phyloP scores from a whole-genome alignment of 1,139 yeast species.

The Blastobotrys proliferans region DNA sequence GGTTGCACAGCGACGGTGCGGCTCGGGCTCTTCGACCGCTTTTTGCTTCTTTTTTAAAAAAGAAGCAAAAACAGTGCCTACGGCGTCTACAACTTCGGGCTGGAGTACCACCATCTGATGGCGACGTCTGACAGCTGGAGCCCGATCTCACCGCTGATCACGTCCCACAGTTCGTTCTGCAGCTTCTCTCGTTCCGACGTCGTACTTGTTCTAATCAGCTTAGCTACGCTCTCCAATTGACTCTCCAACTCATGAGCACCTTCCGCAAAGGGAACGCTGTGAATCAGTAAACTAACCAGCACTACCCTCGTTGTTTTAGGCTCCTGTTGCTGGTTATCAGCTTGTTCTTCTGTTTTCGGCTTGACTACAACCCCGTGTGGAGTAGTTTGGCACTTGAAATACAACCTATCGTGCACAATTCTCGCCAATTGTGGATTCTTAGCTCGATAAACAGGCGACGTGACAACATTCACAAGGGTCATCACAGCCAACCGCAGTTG shows the following conservation, averaged over 20 bases:
- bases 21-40: no score
- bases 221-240: slow-evolving; percentile 41
- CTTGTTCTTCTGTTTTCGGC: slow-evolving; percentile 27
- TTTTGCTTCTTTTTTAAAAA: no score
- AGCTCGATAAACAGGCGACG: slow-evolving; percentile 42
- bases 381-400: slow-evolving; percentile 31
- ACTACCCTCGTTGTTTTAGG: slow-evolving; percentile 50
- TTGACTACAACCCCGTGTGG: slow-evolving; percentile 27
- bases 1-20: no score
- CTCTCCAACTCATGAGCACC: slow-evolving; percentile 36
- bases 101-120: slow-evolving; percentile 61
- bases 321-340: no score
- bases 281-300: slow-evolving; percentile 45
- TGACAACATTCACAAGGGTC: slow-evolving; percentile 50
- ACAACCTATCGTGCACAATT: slow-evolving; percentile 42
- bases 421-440: slow-evolving; percentile 35
- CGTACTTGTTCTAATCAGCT: slow-evolving; percentile 15
- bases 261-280: slow-evolving; percentile 54
- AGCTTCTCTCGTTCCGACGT: slow-evolving; percentile 35
- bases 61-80: no score
- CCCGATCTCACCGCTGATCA: slow-evolving; percentile 48
- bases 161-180: slow-evolving; percentile 38
- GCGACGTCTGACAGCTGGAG: slow-evolving; percentile 60
- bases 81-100: slow-evolving; percentile 11
- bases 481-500: slow-evolving; percentile 60